phyloP scores from a whole-genome alignment of 768 basidiomycete genomes.

The Lactifluus hygrophoroides region DNA sequence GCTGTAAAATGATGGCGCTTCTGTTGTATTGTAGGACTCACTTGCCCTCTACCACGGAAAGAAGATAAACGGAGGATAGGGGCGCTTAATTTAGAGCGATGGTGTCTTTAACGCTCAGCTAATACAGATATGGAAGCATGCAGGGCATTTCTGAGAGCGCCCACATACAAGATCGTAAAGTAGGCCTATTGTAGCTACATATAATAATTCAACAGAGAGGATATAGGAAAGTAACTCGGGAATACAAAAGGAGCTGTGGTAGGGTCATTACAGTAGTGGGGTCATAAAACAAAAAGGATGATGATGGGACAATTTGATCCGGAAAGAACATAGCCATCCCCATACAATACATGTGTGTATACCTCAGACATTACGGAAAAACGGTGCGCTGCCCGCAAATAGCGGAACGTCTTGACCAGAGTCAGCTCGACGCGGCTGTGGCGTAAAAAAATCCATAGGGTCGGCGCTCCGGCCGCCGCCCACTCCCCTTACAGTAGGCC shows the following conservation, averaged over 20 bases:
- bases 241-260: not conserved
- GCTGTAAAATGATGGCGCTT: not conserved
- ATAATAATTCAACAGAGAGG: not conserved
- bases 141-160: not conserved
- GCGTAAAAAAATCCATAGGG: not conserved
- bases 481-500: not conserved
- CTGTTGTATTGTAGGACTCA: too few relatives aligned
- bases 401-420: constrained; percentile 7
- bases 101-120: too few relatives aligned
- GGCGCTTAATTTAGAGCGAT: not conserved
- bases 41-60: not conserved
- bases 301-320: not conserved
- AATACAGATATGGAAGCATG: constrained; percentile 4
- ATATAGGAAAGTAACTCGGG: not conserved
- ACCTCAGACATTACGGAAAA: constrained; percentile 1
- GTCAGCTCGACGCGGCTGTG: constrained; percentile 9
- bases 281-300: constrained; percentile 1
- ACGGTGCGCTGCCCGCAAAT: constrained; percentile 14
- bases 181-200: not conserved
- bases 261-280: not conserved
- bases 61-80: not conserved
- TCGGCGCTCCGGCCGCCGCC: not conserved
- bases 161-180: not conserved
- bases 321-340: not conserved
- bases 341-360: too few relatives aligned